Conservation (phyloP, 257 asterid genomes). For the Linaria vulgaris region DNA sequence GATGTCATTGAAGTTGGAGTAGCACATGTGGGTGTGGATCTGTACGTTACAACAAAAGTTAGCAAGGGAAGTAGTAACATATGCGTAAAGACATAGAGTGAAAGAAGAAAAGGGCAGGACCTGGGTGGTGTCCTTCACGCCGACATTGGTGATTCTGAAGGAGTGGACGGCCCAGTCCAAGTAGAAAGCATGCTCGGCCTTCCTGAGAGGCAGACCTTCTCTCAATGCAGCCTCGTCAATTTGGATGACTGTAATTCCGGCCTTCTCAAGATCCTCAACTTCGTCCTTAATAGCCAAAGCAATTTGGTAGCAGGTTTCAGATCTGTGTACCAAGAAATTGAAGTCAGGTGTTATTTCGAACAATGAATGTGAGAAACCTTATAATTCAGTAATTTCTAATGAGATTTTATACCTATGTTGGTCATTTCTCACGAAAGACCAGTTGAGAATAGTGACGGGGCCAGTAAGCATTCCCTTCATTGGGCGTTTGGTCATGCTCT, state of each 20-base stretch:
- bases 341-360: slow-evolving; percentile 2
- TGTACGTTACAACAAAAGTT: slow-evolving; percentile 25
- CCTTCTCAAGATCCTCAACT: slow-evolving; percentile 98
- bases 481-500: slow-evolving; percentile 98
- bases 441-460: slow-evolving; percentile 96
- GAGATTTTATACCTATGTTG: slow-evolving; percentile 72
- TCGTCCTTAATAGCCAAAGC: slow-evolving; percentile 97
- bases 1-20: slow-evolving; percentile 98
- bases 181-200: slow-evolving; percentile 86
- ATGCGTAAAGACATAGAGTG: not conserved
- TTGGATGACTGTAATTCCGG: slow-evolving; percentile 81
- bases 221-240: slow-evolving; percentile 97
- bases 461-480: slow-evolving; percentile 99
- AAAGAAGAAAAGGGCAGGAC: slow-evolving; percentile 35
- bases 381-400: not conserved
- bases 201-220: slow-evolving; percentile 95
- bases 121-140: slow-evolving; percentile 92
- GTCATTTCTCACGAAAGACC: slow-evolving; percentile 97
- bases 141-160: slow-evolving; percentile 85
- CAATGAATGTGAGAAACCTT: not conserved
- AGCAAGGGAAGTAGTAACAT: not conserved
- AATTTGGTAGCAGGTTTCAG: slow-evolving; percentile 89
- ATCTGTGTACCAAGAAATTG: slow-evolving; percentile 40
- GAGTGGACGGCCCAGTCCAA: slow-evolving; percentile 99
- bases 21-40: slow-evolving; percentile 99